These are phyloP conservation scores for Zygosaccharomyces rouxii DNA, from an alignment of 805 yeast species.

Conservation along the genomic window DNA sequence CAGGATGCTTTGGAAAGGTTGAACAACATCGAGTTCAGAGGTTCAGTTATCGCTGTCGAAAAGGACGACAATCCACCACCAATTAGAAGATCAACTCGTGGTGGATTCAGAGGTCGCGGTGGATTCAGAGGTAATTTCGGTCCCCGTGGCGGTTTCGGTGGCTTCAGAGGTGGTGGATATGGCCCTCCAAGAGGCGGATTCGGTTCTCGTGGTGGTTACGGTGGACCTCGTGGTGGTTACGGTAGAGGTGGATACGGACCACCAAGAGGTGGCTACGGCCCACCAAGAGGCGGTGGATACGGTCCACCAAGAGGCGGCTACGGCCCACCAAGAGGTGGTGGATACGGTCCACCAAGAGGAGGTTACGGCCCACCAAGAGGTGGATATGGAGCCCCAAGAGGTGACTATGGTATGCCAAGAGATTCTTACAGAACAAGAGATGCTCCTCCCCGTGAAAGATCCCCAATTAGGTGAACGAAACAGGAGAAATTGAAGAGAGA, in stretches of 20 bases:
- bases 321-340: conserved; percentile 32
- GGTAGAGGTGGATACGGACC: conserved; percentile 29
- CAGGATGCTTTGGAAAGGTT: conserved; percentile 68
- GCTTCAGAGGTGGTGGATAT: conserved; percentile 33
- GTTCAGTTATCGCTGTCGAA: conserved; percentile 66
- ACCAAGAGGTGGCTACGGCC: conserved; percentile 23
- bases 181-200: conserved; percentile 45
- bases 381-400: conserved; percentile 28
- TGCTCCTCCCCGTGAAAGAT: conserved; percentile 58
- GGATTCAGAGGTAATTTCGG: conserved; percentile 48
- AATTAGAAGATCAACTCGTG: conserved; percentile 45
- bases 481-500: conserved; percentile 9
- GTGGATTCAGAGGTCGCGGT: conserved; percentile 45
- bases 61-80: conserved; percentile 62
- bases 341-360: conserved; percentile 33
- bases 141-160: conserved; percentile 38
- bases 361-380: conserved; percentile 29
- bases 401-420: conserved; percentile 34
- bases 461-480: conserved; percentile 56
- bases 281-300: conserved; percentile 38
- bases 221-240: conserved; percentile 41
- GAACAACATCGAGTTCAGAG: conserved; percentile 68
- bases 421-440: conserved; percentile 50
- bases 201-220: conserved; percentile 39
- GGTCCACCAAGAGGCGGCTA: conserved; percentile 28